Conservation (phyloP, 2,329 filamentous ascomycete genomes). For the Davidsoniella neocaledoniae region DNA sequence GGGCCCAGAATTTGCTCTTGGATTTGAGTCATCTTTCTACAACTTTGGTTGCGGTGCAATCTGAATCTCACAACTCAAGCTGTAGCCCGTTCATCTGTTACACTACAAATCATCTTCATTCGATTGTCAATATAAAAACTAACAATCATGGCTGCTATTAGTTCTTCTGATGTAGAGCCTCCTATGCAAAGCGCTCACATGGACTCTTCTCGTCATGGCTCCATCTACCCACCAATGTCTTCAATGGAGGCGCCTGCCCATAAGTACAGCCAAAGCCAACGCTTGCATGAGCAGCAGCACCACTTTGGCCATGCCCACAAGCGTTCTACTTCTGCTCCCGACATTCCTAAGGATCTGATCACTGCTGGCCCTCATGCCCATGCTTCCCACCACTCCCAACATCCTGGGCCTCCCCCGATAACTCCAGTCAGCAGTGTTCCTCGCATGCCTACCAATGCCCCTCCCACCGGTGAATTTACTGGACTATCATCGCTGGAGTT, state of each 20-base stretch:
- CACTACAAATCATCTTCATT: too few species aligned
- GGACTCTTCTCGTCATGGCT: too few species aligned
- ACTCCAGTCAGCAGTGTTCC: too few species aligned
- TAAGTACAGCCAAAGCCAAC: slow-evolving; percentile 7
- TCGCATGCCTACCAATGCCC: not conserved
- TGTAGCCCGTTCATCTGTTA: too few species aligned
- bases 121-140: too few species aligned
- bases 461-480: slow-evolving; percentile 5
- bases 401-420: not conserved
- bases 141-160: slow-evolving; percentile 3
- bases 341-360: slow-evolving; percentile 11
- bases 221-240: slow-evolving; percentile 1
- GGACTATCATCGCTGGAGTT: slow-evolving; percentile 10
- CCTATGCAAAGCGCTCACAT: too few species aligned
- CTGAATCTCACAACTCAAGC: too few species aligned
- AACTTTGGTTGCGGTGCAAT: too few species aligned
- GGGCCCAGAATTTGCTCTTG: too few species aligned
- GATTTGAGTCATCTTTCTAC: too few species aligned
- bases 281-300: slow-evolving; percentile 4
- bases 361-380: slow-evolving; percentile 1
- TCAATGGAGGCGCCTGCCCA: not conserved
- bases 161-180: slow-evolving; percentile 7
- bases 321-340: slow-evolving; percentile 11
- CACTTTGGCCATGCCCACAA: slow-evolving; percentile 10
- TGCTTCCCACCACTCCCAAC: not conserved